A percentile compares a stretch with the other conserved stretches of the same genome.
These are phyloP conservation scores for Aspergillus avenaceus DNA, from an alignment of 495 filamentous ascomycete species.

Conservation along the genomic window DNA sequence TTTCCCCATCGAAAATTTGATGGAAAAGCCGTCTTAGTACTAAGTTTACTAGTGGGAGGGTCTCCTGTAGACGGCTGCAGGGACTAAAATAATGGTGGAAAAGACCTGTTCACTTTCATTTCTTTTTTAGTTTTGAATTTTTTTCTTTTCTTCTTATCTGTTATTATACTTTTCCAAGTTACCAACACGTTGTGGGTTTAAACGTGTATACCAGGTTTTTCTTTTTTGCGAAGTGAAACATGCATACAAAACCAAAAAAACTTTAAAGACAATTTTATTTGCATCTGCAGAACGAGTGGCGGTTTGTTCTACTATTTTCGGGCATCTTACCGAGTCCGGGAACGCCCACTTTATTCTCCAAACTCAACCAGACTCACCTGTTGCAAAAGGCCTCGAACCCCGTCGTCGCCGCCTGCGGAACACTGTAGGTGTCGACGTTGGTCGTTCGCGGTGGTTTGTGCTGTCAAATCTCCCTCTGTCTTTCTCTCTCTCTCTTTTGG, in stretches of 20 bases:
- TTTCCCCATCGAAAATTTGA: neutral
- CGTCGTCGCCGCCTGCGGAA: constrained; percentile 4
- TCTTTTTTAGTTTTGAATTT: neutral
- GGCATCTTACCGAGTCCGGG: constrained; percentile 17
- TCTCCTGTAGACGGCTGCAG: neutral
- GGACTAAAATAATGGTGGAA: neutral
- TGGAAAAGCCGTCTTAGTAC: neutral
- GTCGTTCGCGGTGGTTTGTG: constrained; percentile 1
- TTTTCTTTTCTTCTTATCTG: neutral
- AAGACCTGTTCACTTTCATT: neutral
- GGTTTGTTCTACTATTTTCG: constrained; percentile 5
- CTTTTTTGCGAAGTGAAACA: neutral
- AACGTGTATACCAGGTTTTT: neutral
- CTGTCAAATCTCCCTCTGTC: neutral
- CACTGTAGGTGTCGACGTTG: constrained; percentile 4
- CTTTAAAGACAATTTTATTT: neutral
- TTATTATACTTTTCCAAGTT: no score
- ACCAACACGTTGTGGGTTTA: no score
- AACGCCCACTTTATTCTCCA: constrained; percentile 6
- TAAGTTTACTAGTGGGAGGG: neutral
- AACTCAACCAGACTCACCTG: neutral
- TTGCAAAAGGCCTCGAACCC: neutral
- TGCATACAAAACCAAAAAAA: neutral
- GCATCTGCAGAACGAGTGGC: neutral
- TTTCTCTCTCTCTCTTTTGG: neutral